Conservation (phyloP, 169 alveolate genomes). For the Theileria equi region DNA sequence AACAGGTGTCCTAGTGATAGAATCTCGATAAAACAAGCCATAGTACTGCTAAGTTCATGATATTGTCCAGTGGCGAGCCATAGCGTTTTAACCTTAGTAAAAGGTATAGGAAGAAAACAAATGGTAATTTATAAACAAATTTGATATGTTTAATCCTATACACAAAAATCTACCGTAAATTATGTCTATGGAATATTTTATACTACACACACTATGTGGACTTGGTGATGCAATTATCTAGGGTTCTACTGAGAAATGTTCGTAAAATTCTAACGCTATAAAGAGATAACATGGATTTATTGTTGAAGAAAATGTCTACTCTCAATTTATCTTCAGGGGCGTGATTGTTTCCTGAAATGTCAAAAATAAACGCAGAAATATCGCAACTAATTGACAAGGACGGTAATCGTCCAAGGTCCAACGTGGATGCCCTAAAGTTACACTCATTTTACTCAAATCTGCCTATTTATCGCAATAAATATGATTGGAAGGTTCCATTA, state of each 20-base stretch:
- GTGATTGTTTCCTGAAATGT: no score
- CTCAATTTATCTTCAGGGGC: no score
- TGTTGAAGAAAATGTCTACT: no score
- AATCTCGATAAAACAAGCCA: conserved; percentile 1
- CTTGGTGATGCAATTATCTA: neutral
- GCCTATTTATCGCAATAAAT: conserved; percentile 53
- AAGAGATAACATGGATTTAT: no score
- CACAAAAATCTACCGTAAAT: neutral
- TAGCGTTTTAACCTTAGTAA: no score
- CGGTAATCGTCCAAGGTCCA: conserved; percentile 59
- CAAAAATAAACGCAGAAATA: conserved; percentile 38
- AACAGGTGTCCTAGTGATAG: conserved; percentile 8
- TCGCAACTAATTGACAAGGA: conserved; percentile 50
- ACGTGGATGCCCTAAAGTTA: conserved; percentile 44
- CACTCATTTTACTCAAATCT: conserved; percentile 34
- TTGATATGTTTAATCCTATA: neutral
- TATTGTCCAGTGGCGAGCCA: no score
- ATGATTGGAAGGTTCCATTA: conserved; percentile 60
- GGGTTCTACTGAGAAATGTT: neutral
- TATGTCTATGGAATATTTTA: neutral
- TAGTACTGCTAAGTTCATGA: neutral
- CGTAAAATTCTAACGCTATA: neutral
- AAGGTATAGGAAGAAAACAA: no score
- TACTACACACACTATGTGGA: neutral
- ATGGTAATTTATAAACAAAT: no score